Base-by-base conservation (phyloP, 495 filamentous ascomycete genomes). In the Pyronema omphalodes region DNA sequence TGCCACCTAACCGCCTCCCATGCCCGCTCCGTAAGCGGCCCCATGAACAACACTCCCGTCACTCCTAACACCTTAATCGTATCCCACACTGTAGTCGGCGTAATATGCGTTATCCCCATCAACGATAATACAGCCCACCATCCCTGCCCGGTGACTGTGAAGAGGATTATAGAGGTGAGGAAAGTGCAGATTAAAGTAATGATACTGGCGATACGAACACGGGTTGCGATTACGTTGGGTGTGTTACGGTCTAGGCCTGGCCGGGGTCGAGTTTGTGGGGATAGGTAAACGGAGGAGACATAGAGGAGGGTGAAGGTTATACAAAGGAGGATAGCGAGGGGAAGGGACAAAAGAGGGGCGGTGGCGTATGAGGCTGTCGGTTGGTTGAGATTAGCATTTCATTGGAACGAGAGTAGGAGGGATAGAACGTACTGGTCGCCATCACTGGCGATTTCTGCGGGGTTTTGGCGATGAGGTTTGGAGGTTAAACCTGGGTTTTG, bases 251-350 rank as follows among this genome's bases (percentile, higher is more conserved):
- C 83, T 15, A 94, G 76, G 50, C 74, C 77, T n/a, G 77, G 75
- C 0, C 86, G 87, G 3, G 88, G 88, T 15, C 88, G 81, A 6
- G 88, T 91, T 33, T 76, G 71, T 6, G 76, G 60, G 18, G 80
- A 91, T 57, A 89, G 69, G 69, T 96, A 96, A 73, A 98, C 86
- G 35, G 91, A 88, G 35, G 84, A 69, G 68, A 96, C 86, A 71
- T 95, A 98, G 71, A 83, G 66, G 55, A 86, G 63, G 4, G 88
- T 93, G 66, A 89, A 86, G 53, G 80, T 65, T 52, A 88, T 37
- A 9, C 55, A 66, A 46, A 57, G 6, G 29, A 58, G 43, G 36
- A 55, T 60, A 12, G 63, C 63, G 14, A 49, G 15, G 39, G 57
- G 43, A 3, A 62, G 56, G 9, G 58, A 56, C 15, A 65, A 43